phyloP scores from a whole-genome alignment of 129 eudicot genomes.

The Artemisia annua region DNA sequence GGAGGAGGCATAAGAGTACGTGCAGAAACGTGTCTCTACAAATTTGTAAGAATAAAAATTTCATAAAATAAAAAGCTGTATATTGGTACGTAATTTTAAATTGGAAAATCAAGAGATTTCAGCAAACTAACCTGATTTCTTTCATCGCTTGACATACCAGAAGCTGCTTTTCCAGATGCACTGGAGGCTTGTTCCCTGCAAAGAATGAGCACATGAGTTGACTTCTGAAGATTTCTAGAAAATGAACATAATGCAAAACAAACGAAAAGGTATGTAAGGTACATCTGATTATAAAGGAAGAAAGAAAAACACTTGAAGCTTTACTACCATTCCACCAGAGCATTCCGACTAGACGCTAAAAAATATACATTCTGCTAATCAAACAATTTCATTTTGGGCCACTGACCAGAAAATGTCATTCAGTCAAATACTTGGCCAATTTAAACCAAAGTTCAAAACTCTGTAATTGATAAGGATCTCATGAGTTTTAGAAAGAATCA shows the following conservation, averaged over 20 bases:
- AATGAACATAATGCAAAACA: not conserved
- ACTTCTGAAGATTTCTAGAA: not conserved
- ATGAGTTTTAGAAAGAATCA: not conserved
- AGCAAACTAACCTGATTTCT: constrained; percentile 61
- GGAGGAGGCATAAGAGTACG: constrained; percentile 93
- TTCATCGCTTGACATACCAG: constrained; percentile 94
- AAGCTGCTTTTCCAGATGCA: constrained; percentile 88
- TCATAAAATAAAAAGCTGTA: not conserved
- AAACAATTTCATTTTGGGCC: not conserved
- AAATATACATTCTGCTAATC: not conserved
- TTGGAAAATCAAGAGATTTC: not conserved
- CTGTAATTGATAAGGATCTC: too few relatives aligned
- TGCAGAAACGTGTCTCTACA: constrained; percentile 67
- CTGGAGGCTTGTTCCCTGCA: constrained; percentile 96
- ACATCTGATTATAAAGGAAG: not conserved
- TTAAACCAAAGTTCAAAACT: too few relatives aligned
- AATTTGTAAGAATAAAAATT: not conserved
- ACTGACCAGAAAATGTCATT: too few relatives aligned
- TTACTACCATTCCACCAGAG: not conserved
- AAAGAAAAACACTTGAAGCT: not conserved
- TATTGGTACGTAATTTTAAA: not conserved
- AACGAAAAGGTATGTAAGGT: not conserved
- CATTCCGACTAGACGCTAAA: not conserved
- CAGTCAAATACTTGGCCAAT: too few relatives aligned
- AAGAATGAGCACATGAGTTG: not conserved